Percentiles rank a stretch among this genome's conserved stretches.
Conservation (phyloP, 176 grass and related monocot genomes). For the Aegilops sharonensis region DNA sequence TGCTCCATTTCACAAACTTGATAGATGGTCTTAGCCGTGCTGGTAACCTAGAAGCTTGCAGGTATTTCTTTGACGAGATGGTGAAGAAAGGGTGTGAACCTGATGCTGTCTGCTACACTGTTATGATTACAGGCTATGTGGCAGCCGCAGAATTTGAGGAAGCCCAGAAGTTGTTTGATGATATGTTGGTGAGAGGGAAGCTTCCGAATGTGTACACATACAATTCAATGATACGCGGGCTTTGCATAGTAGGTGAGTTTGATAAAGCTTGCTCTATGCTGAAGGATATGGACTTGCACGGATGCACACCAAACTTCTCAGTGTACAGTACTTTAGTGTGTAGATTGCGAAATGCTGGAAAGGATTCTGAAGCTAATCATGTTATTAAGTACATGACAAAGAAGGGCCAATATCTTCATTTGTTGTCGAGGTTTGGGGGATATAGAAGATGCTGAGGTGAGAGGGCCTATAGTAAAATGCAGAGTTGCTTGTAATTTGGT, state of each 20-base stretch:
- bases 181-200: constrained; percentile 75
- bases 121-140: constrained; percentile 81
- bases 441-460: constrained; percentile 74
- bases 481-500: constrained; percentile 24
- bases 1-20: constrained; percentile 96
- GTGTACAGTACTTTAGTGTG: constrained; percentile 77
- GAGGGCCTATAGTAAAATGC: constrained; percentile 13
- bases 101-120: constrained; percentile 90
- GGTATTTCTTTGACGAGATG: constrained; percentile 97
- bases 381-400: constrained; percentile 86
- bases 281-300: constrained; percentile 73
- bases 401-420: constrained; percentile 95
- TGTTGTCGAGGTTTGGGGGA: constrained; percentile 73
- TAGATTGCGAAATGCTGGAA: constrained; percentile 66
- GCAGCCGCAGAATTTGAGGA: constrained; percentile 76
- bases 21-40: constrained; percentile 91
- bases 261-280: constrained; percentile 85
- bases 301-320: constrained; percentile 88
- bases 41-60: constrained; percentile 90
- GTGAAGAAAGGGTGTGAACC: constrained; percentile 78
- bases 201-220: constrained; percentile 95
- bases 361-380: constrained; percentile 72
- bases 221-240: constrained; percentile 73
- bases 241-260: constrained; percentile 71
- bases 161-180: constrained; percentile 63